Evolutionary conservation across 306 rosid species (phyloP), one percentile per base, ranked within the genome.

Genomic region (Sicyos baderoa): DNA sequence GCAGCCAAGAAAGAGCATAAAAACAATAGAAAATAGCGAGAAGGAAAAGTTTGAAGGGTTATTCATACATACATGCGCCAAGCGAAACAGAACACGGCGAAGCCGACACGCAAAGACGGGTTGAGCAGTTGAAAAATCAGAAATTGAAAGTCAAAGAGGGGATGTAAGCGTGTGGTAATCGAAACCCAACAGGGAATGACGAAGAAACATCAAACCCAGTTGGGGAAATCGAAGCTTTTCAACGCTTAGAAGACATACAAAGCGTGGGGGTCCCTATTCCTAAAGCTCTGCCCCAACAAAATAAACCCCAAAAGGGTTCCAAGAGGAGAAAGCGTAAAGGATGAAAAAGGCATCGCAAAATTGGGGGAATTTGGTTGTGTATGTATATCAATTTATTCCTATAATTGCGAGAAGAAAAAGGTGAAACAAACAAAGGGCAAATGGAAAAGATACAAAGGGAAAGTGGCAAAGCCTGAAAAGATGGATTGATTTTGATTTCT

Each of bases 121-220:
- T 50, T 50, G 66, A 50, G 4, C 17, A 86, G 81, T 64, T 76
- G 56, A 6, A 68, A 9, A 44, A 80, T 76, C 76, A 76, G 89
- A 80, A 76, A 85, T 70, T 74, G 45, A 80, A 87, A 88, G 96
- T 87, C 95, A 89, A 40, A 62, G 87, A 6, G 71, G 7, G 9
- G 9, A 37, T 37, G 44, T 37, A 37, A 37, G 44, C 44, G 9
- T 37, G 1, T 37, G 9, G 44, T 37, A 78, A 85, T 70, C 74
- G 49, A 80, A 87, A 88, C 96, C 87, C 95, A 89, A 40, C 42
- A 29, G 84, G 79, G 74, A 62, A 78, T 84, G 84, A 82, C 80
- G 83, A 76, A 70, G 71, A 67, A 77, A 64, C 81, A 75, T 72
- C 77, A 83, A 83, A 80, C 74, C 81, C 83, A 69, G 77, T 22